These are phyloP conservation scores for Rubia yunnanensis DNA, from an alignment of 257 asterid species.

Conservation along the genomic window DNA sequence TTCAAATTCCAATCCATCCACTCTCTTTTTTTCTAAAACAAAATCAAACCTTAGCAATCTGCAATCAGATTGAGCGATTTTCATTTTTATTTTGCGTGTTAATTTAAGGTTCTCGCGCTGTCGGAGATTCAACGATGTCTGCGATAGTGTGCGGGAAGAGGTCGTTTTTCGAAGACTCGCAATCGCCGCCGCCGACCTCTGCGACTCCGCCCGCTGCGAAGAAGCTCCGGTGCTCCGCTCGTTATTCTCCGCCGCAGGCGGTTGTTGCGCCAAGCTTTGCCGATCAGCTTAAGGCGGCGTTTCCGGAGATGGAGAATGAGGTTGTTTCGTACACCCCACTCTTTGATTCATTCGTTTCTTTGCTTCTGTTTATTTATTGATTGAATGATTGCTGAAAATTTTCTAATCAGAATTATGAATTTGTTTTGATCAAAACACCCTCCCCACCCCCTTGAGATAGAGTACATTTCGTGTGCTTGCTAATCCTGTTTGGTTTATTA, in stretches of 20 bases:
- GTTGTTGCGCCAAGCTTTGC: slow-evolving; percentile 18
- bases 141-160: slow-evolving; percentile 76
- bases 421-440: too few relatives aligned
- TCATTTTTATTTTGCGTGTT: too few relatives aligned
- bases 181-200: slow-evolving; percentile 46
- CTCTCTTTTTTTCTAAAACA: too few relatives aligned
- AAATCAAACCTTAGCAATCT: neutral
- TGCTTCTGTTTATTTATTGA: neutral
- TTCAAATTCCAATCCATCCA: neutral
- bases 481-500: neutral
- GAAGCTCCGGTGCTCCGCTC: slow-evolving; percentile 50
- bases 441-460: too few relatives aligned
- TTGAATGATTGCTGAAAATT: neutral
- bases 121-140: slow-evolving; percentile 44
- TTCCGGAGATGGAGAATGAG: slow-evolving; percentile 50
- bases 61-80: neutral
- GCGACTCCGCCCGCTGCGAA: slow-evolving; percentile 45
- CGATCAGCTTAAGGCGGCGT: slow-evolving; percentile 45
- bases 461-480: neutral
- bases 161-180: slow-evolving; percentile 66
- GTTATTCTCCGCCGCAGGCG: slow-evolving; percentile 31
- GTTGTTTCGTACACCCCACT: slow-evolving; percentile 14
- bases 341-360: neutral
- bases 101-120: neutral
- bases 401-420: neutral